Conservation (phyloP, 805 yeast species). For the Myxozyma neotropica region DNA sequence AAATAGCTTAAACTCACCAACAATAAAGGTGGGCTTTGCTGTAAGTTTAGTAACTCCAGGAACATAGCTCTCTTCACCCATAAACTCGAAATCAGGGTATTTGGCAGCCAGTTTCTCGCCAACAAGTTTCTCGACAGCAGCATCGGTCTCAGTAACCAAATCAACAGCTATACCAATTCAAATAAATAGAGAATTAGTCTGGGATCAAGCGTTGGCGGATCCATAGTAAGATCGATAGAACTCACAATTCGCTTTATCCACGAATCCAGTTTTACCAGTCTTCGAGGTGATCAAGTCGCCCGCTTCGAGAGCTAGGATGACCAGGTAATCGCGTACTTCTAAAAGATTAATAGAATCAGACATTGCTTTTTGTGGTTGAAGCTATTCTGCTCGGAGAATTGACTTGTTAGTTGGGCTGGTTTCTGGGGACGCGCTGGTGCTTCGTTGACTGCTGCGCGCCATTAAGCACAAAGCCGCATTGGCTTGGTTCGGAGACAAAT, state of each 20-base stretch:
- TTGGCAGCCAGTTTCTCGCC: slow-evolving; percentile 39
- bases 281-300: slow-evolving; percentile 54
- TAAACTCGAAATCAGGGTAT: slow-evolving; percentile 56
- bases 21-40: slow-evolving; percentile 61
- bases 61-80: slow-evolving; percentile 64
- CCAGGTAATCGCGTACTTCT: slow-evolving; percentile 45
- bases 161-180: slow-evolving; percentile 51
- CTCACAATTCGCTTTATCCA: slow-evolving; percentile 55
- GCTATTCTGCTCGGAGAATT: background rate
- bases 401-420: too few relatives aligned
- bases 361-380: background rate
- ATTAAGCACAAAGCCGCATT: too few relatives aligned
- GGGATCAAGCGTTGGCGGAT: background rate
- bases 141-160: slow-evolving; percentile 63
- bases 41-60: slow-evolving; percentile 53
- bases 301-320: slow-evolving; percentile 49
- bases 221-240: too few relatives aligned
- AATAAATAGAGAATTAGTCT: background rate
- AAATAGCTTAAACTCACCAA: slow-evolving; percentile 52
- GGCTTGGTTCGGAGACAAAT: too few relatives aligned
- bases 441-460: too few relatives aligned
- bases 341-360: slow-evolving; percentile 37
- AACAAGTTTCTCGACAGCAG: slow-evolving; percentile 54
- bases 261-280: slow-evolving; percentile 53
- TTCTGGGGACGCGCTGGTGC: too few relatives aligned